A percentile compares a stretch with the other conserved stretches of the same genome.
Conservation (phyloP, 768 basidiomycete genomes). For the Tulasnella sp. region DNA sequence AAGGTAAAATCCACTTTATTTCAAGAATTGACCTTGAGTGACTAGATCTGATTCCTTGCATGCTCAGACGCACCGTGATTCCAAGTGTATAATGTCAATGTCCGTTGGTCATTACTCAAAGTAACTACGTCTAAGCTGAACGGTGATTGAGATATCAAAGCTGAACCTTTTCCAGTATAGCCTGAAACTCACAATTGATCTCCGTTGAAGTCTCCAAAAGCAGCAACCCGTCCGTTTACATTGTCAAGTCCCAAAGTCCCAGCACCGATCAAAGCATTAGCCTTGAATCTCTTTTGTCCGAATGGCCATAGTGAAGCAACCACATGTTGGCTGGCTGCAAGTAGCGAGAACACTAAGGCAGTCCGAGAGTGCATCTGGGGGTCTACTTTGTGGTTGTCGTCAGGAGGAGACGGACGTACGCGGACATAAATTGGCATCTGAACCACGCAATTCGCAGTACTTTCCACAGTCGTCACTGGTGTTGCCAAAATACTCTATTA, state of each 20-base stretch:
- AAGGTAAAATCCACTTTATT: slow-evolving; percentile 47
- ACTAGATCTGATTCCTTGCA: neutral
- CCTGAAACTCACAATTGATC: slow-evolving; percentile 74
- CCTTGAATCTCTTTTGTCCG: slow-evolving; percentile 69
- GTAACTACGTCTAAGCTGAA: slow-evolving; percentile 67
- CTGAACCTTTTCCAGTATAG: neutral
- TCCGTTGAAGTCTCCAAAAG: slow-evolving; percentile 91
- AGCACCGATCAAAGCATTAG: slow-evolving; percentile 68
- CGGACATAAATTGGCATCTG: slow-evolving; percentile 7
- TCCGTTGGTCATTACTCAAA: slow-evolving; percentile 64
- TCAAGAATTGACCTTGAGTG: slow-evolving; percentile 10
- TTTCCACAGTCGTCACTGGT: neutral
- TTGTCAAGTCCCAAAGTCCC: slow-evolving; percentile 67
- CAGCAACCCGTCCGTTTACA: slow-evolving; percentile 58
- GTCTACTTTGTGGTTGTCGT: neutral
- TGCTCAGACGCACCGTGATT: slow-evolving; percentile 46
- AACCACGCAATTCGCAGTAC: slow-evolving; percentile 9
- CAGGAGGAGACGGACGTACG: neutral
- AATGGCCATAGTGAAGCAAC: slow-evolving; percentile 56
- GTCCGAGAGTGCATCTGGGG: neutral
- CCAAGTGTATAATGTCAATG: slow-evolving; percentile 72
- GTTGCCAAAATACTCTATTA: neutral
- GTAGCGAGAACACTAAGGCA: slow-evolving; percentile 1
- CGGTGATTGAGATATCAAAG: neutral
- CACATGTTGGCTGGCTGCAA: slow-evolving; percentile 17